Percentiles rank a stretch among this genome's conserved stretches.
phyloP scores from a whole-genome alignment of 768 basidiomycete genomes.

The Suillus spraguei region DNA sequence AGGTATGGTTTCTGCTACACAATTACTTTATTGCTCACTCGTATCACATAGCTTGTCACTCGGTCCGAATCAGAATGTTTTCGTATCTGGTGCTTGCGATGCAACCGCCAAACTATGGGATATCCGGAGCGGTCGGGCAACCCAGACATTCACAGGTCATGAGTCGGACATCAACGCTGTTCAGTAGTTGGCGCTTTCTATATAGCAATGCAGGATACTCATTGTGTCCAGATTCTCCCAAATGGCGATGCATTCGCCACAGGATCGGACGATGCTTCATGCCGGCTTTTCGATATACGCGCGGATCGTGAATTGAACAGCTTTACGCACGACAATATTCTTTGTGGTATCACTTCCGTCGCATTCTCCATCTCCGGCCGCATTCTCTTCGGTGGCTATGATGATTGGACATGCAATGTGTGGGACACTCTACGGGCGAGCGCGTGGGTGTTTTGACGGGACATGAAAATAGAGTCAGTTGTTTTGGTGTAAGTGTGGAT shows the following conservation, averaged over 20 bases:
- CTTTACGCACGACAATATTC: conserved; percentile 98
- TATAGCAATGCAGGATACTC: conserved; percentile 14
- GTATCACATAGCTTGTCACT: conserved; percentile 74
- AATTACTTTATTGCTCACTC: conserved; percentile 16
- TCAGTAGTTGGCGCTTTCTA: conserved; percentile 59
- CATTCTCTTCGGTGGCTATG: conserved; percentile 97
- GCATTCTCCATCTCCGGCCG: conserved; percentile 98
- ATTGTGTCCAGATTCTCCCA: conserved; percentile 80
- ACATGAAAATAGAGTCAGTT: conserved; percentile 97
- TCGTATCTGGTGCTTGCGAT: conserved; percentile 99
- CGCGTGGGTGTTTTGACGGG: conserved; percentile 97
- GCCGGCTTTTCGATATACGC: conserved; percentile 96
- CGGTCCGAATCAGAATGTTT: conserved; percentile 90
- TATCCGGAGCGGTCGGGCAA: conserved; percentile 95
- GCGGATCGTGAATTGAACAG: conserved; percentile 97
- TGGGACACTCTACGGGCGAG: conserved; percentile 99
- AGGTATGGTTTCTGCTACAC: conserved; percentile 53
- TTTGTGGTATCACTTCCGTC: conserved; percentile 98
- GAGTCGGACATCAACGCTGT: conserved; percentile 99
- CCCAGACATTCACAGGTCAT: conserved; percentile 98
- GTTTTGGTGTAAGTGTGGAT: conserved; percentile 93
- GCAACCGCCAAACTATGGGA: conserved; percentile 99
- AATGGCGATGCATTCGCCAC: conserved; percentile 99
- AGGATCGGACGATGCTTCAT: conserved; percentile 98
- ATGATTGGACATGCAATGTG: conserved; percentile 99